A percentile compares a stretch with the other conserved stretches of the same genome.
Evolutionary conservation across 495 filamentous ascomycete species (phyloP).

Genomic region (Elasticomyces elasticus): DNA sequence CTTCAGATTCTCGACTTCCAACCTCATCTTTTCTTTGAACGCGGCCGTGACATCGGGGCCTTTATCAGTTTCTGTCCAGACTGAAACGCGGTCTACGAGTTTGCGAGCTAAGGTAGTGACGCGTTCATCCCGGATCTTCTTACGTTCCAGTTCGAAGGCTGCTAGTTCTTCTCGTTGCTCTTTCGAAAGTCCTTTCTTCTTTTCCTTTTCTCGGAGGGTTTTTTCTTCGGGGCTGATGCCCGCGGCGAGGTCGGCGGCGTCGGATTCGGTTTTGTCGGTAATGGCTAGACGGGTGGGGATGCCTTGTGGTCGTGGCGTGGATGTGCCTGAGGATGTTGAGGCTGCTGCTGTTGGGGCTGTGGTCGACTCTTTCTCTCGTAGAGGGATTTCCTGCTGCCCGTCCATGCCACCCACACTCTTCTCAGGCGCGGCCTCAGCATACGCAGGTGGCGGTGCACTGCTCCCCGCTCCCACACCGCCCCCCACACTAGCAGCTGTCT

Average conservation of each 20-base stretch:
- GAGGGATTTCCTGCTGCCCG: slow-evolving; percentile 4
- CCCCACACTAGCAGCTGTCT: slow-evolving; percentile 4
- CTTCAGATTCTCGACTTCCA: slow-evolving; percentile 95
- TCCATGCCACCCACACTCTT: background rate
- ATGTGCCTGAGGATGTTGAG: slow-evolving; percentile 43
- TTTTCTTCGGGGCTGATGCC: slow-evolving; percentile 68
- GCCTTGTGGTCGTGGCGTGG: slow-evolving; percentile 53
- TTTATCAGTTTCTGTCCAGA: slow-evolving; percentile 98
- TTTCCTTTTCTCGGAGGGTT: slow-evolving; percentile 68
- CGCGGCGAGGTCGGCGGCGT: slow-evolving; percentile 58
- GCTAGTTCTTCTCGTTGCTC: slow-evolving; percentile 86
- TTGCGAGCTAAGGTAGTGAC: slow-evolving; percentile 75
- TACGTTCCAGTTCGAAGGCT: slow-evolving; percentile 79
- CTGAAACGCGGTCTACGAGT: slow-evolving; percentile 77
- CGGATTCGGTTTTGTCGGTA: slow-evolving; percentile 82
- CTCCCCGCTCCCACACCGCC: background rate
- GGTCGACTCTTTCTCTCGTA: slow-evolving; percentile 10
- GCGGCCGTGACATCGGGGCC: slow-evolving; percentile 69
- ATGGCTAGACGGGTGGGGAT: slow-evolving; percentile 72
- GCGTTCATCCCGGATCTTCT: slow-evolving; percentile 76
- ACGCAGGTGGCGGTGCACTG: slow-evolving; percentile 1
- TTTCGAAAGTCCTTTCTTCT: slow-evolving; percentile 78
- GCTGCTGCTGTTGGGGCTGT: background rate
- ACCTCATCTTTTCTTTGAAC: slow-evolving; percentile 85
- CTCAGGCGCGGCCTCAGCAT: slow-evolving; percentile 1